These are phyloP conservation scores for Dissoconium aciculare DNA, from an alignment of 2,329 filamentous ascomycete species.

Conservation along the genomic window DNA sequence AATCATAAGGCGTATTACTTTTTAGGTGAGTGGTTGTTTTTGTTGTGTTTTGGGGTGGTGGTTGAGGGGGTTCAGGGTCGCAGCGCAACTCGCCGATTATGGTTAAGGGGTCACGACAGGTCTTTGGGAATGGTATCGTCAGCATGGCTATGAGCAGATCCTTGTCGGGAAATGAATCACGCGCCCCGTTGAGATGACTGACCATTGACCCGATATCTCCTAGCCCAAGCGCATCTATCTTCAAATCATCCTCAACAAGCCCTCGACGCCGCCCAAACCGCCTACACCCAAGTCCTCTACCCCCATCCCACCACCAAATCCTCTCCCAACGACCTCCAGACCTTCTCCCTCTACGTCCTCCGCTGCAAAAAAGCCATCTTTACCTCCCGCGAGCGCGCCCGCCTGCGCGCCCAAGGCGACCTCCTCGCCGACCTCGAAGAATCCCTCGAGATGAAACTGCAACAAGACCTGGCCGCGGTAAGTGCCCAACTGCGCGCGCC, in stretches of 20 bases:
- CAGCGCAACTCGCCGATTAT: no score
- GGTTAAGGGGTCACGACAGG: no score
- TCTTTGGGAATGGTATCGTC: no score
- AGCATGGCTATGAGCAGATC: no score
- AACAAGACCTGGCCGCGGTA: conserved; percentile 27
- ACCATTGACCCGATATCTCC: no score
- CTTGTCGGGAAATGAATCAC: no score
- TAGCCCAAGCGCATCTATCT: conserved; percentile 63
- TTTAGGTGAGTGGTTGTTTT: conserved; percentile 32
- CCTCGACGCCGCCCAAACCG: conserved; percentile 51
- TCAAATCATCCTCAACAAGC: conserved; percentile 60
- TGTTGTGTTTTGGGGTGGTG: neutral
- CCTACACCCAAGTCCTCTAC: conserved; percentile 43
- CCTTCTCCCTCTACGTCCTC: conserved; percentile 56
- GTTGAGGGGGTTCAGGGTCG: neutral
- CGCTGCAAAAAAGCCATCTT: conserved; percentile 74
- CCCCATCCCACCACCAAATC: conserved; percentile 45
- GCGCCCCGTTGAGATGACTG: no score
- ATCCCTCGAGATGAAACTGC: conserved; percentile 35
- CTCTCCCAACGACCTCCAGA: conserved; percentile 20
- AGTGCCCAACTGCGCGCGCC: conserved; percentile 12
- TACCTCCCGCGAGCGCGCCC: conserved; percentile 54
- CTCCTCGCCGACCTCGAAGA: conserved; percentile 47
- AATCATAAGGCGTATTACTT: conserved; percentile 63
- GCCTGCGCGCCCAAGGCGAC: conserved; percentile 40